These are phyloP conservation scores for Cryptococcus sp. DNA, from an alignment of 1,284 basidiomycete genomes.

Conservation along the genomic window DNA sequence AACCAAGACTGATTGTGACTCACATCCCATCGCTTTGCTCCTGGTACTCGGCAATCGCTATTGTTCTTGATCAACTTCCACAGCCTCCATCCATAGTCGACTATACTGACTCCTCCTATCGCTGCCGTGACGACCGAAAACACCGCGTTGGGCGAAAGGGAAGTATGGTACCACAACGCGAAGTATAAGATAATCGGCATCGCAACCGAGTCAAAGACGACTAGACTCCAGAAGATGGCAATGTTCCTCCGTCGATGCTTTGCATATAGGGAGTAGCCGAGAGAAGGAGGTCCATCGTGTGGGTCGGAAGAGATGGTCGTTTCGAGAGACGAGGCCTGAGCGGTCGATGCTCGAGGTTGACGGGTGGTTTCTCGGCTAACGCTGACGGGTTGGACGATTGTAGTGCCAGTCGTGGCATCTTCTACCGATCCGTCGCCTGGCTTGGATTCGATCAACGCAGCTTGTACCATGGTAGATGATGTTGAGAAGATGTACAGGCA, in stretches of 20 bases:
- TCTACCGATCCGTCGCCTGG: no score
- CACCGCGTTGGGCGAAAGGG: constrained; percentile 2
- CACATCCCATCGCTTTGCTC: not conserved
- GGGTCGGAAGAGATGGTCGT: not conserved
- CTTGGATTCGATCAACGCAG: no score
- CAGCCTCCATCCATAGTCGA: constrained; percentile 3
- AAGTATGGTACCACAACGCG: constrained; percentile 4
- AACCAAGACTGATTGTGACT: not conserved
- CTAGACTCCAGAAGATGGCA: constrained; percentile 5
- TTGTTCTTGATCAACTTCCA: constrained; percentile 4
- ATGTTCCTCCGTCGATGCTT: constrained; percentile 1
- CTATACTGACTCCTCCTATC: constrained; percentile 4
- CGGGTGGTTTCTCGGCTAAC: no score
- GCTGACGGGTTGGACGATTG: no score
- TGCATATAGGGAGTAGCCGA: constrained; percentile 3
- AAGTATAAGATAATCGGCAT: constrained; percentile 9
- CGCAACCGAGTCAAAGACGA: constrained; percentile 6
- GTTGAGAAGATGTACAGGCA: no score
- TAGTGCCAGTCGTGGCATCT: no score
- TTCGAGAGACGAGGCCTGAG: no score
- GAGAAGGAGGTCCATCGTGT: constrained; percentile 1
- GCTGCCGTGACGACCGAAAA: constrained; percentile 6
- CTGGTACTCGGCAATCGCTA: constrained; percentile 4
- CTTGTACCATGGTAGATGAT: no score
- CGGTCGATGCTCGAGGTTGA: no score